Percentiles rank a stretch among this genome's conserved stretches.
Conservation (phyloP, 768 basidiomycete species). For the Pisolithus sp. region DNA sequence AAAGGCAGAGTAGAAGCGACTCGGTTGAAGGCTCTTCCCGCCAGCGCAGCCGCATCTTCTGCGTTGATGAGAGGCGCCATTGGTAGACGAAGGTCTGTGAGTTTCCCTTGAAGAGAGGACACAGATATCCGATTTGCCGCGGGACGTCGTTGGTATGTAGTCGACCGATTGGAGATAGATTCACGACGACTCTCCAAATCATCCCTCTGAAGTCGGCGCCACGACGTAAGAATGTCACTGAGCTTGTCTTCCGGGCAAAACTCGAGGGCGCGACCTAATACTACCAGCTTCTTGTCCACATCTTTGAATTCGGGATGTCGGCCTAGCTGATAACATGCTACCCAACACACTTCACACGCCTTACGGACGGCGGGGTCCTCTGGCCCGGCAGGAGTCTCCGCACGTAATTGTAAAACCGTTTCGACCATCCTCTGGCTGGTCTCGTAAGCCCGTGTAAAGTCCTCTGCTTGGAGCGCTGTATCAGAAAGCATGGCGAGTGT, state of each 20-base stretch:
- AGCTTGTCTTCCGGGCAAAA: conserved; percentile 80
- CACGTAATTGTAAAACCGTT: conserved; percentile 45
- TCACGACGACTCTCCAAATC: conserved; percentile 49
- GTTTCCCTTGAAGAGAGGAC: conserved; percentile 51
- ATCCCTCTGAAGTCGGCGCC: conserved; percentile 70
- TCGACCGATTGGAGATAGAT: conserved; percentile 26
- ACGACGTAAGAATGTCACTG: conserved; percentile 67
- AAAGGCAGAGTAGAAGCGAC: conserved; percentile 76
- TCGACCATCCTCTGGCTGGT: conserved; percentile 67
- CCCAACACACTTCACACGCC: conserved; percentile 83
- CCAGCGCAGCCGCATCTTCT: conserved; percentile 75
- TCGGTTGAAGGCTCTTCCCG: conserved; percentile 69
- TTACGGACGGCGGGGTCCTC: conserved; percentile 44
- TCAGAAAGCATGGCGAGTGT: conserved; percentile 87
- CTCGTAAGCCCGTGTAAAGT: conserved; percentile 70
- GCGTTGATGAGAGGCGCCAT: conserved; percentile 62
- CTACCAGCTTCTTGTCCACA: conserved; percentile 53
- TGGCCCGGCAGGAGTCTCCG: conserved; percentile 19
- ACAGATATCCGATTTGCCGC: conserved; percentile 31
- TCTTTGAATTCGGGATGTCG: conserved; percentile 74
- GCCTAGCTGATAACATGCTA: conserved; percentile 82
- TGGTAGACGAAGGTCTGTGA: conserved; percentile 65
- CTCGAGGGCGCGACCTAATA: conserved; percentile 78
- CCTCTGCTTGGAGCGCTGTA: conserved; percentile 76
- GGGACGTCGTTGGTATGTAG: conserved; percentile 9